Conservation (phyloP, 371 early-diverging fungal species). For the Funneliformis caledonium region DNA sequence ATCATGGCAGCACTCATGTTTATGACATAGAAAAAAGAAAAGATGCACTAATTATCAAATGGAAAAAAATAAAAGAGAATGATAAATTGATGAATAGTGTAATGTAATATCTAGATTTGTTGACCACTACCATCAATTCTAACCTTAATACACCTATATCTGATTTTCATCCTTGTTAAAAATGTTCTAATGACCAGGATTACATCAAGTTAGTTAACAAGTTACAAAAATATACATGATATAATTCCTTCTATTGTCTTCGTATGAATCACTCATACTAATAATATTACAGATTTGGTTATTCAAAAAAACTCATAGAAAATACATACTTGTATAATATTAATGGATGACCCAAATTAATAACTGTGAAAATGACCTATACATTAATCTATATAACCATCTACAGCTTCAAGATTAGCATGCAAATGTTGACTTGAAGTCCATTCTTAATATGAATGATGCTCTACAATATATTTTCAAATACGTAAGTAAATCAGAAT, state of each 20-base stretch:
- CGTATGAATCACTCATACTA: not conserved
- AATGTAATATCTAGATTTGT: not conserved
- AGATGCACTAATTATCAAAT: not conserved
- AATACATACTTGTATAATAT: not conserved
- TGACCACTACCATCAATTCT: not conserved
- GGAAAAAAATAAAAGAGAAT: conserved; percentile 17
- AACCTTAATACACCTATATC: not conserved
- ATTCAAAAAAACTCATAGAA: not conserved
- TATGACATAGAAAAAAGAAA: not conserved
- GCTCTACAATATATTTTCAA: not conserved
- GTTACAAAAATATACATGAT: conserved; percentile 2
- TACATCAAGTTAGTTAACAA: too few relatives aligned
- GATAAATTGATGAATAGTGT: not conserved
- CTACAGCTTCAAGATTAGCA: too few relatives aligned
- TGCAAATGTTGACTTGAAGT: not conserved
- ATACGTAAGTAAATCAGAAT: conserved; percentile 13
- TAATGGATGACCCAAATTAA: not conserved
- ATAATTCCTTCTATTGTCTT: not conserved
- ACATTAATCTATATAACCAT: not conserved
- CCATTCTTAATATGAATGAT: not conserved
- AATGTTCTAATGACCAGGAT: conserved; percentile 19
- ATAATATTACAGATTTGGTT: not conserved
- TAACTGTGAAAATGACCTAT: not conserved
- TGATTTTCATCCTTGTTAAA: not conserved
- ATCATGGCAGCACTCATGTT: not conserved